Base-by-base conservation (phyloP, 108 stramenopile species). In the Fistulifera pelliculosa region DNA sequence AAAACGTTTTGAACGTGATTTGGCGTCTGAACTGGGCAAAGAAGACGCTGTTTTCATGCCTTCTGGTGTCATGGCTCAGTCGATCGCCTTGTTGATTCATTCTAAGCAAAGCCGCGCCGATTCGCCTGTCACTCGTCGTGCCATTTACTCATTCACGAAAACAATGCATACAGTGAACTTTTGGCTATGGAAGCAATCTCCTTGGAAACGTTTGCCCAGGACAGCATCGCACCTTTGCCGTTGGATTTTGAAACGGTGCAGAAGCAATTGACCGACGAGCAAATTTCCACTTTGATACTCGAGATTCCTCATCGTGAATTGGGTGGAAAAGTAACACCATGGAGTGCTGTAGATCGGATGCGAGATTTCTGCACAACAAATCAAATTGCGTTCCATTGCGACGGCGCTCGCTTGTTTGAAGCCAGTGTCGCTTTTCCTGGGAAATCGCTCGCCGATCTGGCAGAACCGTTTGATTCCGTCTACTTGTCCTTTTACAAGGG, bases 401-500 rank as follows among this genome's bases (percentile, higher is more conserved):
- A 93, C 56, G 91, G 91, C 25, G 87, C 91, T 16, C 67, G 91
- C 16, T 74, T 93, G 21, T 89, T 83, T 54, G 87, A 93, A 64
- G 86, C 82, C 16, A 69, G 64, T 23, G 62, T 77, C 3, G 73
- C 67, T 6, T 81, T 79, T 54, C 47, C 54, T 16, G 16, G 49
- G 38, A 44, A 41, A 44, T 44, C 71, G 23, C 27, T 84, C 48
- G 14, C 28, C 16, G 59, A 82, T 43, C 50, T 86, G 0, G 69
- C 66, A 5, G 19, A 43, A 12, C 73, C 74, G 0, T 93, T 88
- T 65, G 82, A 81, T 58, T 75, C 75, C 1, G 61, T 88, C 7
- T 93, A 89, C 56, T 58, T 93, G 42, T 87, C 77, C 1, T 86
- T 83, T 57, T 87, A 89, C 54, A 87, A 93, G 49, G 85, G 85